These are phyloP conservation scores for Penicillium bovifimosum DNA, from an alignment of 495 filamentous ascomycete genomes.

Conservation along the genomic window DNA sequence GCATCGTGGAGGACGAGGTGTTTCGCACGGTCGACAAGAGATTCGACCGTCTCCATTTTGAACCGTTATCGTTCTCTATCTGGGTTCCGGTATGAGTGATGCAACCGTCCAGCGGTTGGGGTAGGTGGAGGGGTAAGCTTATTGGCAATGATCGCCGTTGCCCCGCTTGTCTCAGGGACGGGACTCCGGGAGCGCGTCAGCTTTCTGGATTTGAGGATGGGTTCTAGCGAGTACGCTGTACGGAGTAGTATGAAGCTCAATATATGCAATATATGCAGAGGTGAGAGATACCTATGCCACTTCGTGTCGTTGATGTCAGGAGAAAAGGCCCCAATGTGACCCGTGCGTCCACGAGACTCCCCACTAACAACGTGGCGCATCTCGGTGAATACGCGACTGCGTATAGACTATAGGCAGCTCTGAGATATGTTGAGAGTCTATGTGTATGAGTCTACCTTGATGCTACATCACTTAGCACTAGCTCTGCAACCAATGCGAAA, in stretches of 20 bases:
- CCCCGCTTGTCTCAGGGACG: constrained; percentile 4
- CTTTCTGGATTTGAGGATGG: neutral
- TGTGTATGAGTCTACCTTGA: neutral
- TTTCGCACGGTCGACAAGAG: constrained; percentile 19
- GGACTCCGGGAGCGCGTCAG: neutral
- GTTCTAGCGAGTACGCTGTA: too few relatives aligned
- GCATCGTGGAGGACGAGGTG: constrained; percentile 14
- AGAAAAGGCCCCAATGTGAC: constrained; percentile 1
- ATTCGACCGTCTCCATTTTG: constrained; percentile 16
- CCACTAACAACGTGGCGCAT: constrained; percentile 6
- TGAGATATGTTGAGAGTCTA: too few relatives aligned
- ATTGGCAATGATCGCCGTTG: neutral
- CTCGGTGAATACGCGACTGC: too few relatives aligned
- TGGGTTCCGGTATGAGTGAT: neutral
- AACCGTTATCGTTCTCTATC: neutral
- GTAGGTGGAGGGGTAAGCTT: neutral
- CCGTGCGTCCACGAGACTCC: constrained; percentile 1
- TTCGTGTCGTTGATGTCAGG: neutral
- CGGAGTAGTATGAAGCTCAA: too few relatives aligned
- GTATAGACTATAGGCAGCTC: neutral
- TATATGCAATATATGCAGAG: too few relatives aligned
- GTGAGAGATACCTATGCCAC: too few relatives aligned
- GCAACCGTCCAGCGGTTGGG: neutral
- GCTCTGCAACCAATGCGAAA: neutral
- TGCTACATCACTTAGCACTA: neutral